These are phyloP conservation scores for Hypoxylon rubiginosum DNA, from an alignment of 2,329 filamentous ascomycete genomes.

Conservation along the genomic window DNA sequence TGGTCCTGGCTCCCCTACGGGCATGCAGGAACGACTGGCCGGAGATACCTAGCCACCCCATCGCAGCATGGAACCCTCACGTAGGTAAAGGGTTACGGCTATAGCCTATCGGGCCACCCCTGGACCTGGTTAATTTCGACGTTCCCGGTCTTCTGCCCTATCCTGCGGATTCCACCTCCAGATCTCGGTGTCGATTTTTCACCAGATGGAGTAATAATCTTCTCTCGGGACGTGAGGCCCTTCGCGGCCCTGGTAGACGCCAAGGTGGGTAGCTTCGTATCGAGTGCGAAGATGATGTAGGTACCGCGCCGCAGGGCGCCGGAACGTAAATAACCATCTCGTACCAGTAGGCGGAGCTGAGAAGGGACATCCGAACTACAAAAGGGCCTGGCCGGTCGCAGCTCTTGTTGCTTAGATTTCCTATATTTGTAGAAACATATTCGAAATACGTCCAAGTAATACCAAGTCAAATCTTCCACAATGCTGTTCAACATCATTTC, in stretches of 20 bases:
- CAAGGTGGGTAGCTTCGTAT: constrained; percentile 34
- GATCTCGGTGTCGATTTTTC: constrained; percentile 4
- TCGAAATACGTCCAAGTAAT: not conserved
- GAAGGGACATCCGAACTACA: constrained; percentile 17
- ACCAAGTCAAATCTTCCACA: not conserved
- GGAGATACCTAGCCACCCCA: constrained; percentile 9
- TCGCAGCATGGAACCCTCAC: constrained; percentile 27
- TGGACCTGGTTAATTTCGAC: constrained; percentile 24
- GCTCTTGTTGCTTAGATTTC: not conserved
- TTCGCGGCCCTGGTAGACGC: constrained; percentile 28
- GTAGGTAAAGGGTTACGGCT: constrained; percentile 17
- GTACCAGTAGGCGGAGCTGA: constrained; percentile 16
- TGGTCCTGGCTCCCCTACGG: constrained; percentile 1
- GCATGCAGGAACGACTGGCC: constrained; percentile 7
- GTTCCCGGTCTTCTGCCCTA: constrained; percentile 12
- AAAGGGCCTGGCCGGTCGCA: constrained; percentile 9
- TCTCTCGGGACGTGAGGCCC: constrained; percentile 14
- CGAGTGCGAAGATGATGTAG: constrained; percentile 14
- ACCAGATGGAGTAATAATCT: constrained; percentile 32
- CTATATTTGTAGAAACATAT: constrained; percentile 1
- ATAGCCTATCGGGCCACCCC: constrained; percentile 28
- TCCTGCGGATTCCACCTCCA: constrained; percentile 12
- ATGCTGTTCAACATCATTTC: constrained; percentile 37
- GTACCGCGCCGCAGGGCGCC: constrained; percentile 10
- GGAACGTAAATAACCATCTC: constrained; percentile 5